These are phyloP conservation scores for Ophiobolus disseminans DNA, from an alignment of 2,329 filamentous ascomycete genomes.

Conservation along the genomic window DNA sequence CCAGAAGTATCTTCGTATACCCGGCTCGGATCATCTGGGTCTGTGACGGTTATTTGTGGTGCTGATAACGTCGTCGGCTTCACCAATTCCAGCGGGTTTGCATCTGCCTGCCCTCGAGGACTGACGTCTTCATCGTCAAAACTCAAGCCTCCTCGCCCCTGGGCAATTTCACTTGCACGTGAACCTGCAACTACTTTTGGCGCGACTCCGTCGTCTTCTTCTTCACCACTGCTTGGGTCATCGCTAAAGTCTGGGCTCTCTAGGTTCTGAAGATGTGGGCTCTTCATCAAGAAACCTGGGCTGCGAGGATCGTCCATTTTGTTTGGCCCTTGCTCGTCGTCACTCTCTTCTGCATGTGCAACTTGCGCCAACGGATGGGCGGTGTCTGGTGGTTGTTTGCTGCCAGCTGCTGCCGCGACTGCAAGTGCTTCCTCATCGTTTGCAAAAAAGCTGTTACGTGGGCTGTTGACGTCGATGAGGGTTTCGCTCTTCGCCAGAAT, in stretches of 20 bases:
- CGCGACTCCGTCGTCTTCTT: slow-evolving; percentile 37
- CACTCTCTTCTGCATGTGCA: slow-evolving; percentile 28
- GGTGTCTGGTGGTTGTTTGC: slow-evolving; percentile 38
- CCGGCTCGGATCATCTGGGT: slow-evolving; percentile 4
- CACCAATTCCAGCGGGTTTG: slow-evolving; percentile 6
- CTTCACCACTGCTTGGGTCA: slow-evolving; percentile 42
- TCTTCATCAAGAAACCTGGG: slow-evolving; percentile 50
- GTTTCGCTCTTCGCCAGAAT: slow-evolving; percentile 74
- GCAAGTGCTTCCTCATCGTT: slow-evolving; percentile 55
- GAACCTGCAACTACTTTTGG: slow-evolving; percentile 10
- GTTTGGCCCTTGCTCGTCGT: slow-evolving; percentile 21
- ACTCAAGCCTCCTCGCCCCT: slow-evolving; percentile 1
- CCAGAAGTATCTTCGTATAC: slow-evolving; percentile 5
- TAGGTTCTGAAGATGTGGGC: slow-evolving; percentile 48
- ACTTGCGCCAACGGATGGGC: slow-evolving; percentile 42
- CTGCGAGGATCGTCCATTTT: slow-evolving; percentile 36
- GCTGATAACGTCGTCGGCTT: background rate
- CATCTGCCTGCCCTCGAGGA: background rate
- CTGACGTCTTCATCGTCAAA: slow-evolving; percentile 6
- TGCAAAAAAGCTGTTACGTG: slow-evolving; percentile 55
- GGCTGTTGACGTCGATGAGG: slow-evolving; percentile 58
- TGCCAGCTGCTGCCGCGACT: slow-evolving; percentile 58
- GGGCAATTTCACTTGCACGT: slow-evolving; percentile 8
- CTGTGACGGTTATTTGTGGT: slow-evolving; percentile 5
- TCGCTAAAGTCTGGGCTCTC: slow-evolving; percentile 50